Evolutionary conservation across 2,329 filamentous ascomycete species (phyloP).

Genomic region (Cercospora beticola): DNA sequence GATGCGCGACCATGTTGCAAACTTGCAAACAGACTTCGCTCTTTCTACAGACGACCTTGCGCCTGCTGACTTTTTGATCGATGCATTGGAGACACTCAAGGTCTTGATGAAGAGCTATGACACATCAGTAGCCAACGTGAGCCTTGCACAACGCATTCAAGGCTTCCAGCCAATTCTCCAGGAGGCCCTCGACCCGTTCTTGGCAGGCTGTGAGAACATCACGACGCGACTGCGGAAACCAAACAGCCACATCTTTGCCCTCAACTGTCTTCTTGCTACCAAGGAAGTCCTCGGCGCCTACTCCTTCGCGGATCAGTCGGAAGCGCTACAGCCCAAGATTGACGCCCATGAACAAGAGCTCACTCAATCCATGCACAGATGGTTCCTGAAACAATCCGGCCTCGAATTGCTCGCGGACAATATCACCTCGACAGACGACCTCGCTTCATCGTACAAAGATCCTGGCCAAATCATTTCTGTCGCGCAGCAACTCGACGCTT

Average conservation of each 20-base stretch:
- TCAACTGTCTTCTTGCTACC: conserved; percentile 68
- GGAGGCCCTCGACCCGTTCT: conserved; percentile 82
- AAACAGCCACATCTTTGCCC: conserved; percentile 64
- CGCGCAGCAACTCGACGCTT: conserved; percentile 80
- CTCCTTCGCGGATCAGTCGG: conserved; percentile 57
- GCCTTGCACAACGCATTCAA: conserved; percentile 55
- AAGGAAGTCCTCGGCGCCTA: conserved; percentile 58
- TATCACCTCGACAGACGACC: conserved; percentile 29
- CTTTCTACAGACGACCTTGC: conserved; percentile 71
- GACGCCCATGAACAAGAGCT: conserved; percentile 49
- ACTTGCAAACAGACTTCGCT: conserved; percentile 70
- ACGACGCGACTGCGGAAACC: conserved; percentile 61
- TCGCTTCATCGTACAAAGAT: conserved; percentile 32
- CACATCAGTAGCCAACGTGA: conserved; percentile 65
- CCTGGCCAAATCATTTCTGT: conserved; percentile 57
- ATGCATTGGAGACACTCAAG: conserved; percentile 74
- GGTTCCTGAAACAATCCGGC: conserved; percentile 73
- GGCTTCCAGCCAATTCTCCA: conserved; percentile 73
- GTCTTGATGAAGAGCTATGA: conserved; percentile 85
- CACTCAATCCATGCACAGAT: conserved; percentile 58
- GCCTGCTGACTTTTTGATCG: conserved; percentile 75
- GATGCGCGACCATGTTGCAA: conserved; percentile 75
- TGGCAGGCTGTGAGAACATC: conserved; percentile 71
- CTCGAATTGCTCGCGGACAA: conserved; percentile 51
- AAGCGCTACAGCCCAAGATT: conserved; percentile 32